A percentile compares a stretch with the other conserved stretches of the same genome.
phyloP scores from a whole-genome alignment of 2,329 filamentous ascomycete genomes.

The Claviceps sp. region DNA sequence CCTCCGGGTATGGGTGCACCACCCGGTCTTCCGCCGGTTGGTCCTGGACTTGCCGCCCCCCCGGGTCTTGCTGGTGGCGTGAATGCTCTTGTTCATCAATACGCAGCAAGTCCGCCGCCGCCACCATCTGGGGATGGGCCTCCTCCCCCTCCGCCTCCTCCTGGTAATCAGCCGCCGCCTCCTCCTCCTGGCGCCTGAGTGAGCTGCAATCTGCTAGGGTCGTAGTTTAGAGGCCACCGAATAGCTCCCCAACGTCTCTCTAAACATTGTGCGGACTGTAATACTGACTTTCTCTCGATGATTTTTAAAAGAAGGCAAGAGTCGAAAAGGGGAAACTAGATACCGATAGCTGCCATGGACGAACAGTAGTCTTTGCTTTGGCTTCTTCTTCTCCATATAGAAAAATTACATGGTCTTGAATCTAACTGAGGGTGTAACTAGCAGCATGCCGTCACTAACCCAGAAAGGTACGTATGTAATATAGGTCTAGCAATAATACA shows the following conservation, averaged over 20 bases:
- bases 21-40: conserved; percentile 27
- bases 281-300: background rate
- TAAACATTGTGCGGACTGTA: too few relatives aligned
- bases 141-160: conserved; percentile 48
- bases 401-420: background rate
- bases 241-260: background rate
- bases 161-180: conserved; percentile 47
- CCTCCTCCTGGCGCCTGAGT: conserved; percentile 39
- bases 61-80: conserved; percentile 46
- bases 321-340: background rate
- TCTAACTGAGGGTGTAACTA: background rate
- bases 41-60: conserved; percentile 37
- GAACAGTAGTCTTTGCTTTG: background rate
- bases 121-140: conserved; percentile 38
- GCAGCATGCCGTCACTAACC: background rate
- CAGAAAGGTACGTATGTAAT: background rate
- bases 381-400: background rate
- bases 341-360: background rate
- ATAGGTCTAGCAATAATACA: background rate
- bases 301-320: background rate
- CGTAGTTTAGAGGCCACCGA: background rate
- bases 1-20: conserved; percentile 27
- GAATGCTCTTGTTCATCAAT: conserved; percentile 55
- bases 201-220: background rate
- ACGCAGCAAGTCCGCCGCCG: conserved; percentile 45